Evolutionary conservation across 2,329 filamentous ascomycete species (phyloP).

Genomic region (Xylariaceae sp.): DNA sequence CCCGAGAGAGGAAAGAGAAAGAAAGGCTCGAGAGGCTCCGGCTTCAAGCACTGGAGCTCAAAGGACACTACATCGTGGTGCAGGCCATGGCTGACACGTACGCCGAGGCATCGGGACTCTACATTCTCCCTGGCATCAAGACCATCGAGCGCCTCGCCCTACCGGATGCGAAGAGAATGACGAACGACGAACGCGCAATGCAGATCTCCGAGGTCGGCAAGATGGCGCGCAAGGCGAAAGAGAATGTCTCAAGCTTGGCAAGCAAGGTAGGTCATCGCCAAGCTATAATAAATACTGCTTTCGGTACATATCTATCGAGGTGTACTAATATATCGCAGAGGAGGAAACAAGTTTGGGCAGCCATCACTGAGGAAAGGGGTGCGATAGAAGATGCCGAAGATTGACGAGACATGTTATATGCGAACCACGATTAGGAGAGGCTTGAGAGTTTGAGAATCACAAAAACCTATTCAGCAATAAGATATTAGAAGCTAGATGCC

Average conservation of each 20-base stretch:
- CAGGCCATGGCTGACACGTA: constrained; percentile 13
- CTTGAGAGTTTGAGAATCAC: neutral
- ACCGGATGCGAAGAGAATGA: constrained; percentile 7
- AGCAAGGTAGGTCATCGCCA: constrained; percentile 11
- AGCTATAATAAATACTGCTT: too few relatives aligned
- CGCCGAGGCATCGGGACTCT: neutral
- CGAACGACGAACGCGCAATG: constrained; percentile 4
- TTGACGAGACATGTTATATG: neutral
- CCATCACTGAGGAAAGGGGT: neutral
- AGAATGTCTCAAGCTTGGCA: neutral
- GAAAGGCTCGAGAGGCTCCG: neutral
- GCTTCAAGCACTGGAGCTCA: constrained; percentile 7
- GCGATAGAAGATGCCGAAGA: neutral
- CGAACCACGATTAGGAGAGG: too few relatives aligned
- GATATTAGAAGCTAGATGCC: too few relatives aligned
- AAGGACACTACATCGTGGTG: constrained; percentile 6
- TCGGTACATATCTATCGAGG: neutral
- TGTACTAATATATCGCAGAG: neutral
- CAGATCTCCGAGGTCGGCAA: constrained; percentile 9
- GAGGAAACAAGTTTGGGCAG: neutral
- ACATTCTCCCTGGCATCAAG: constrained; percentile 12
- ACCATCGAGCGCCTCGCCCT: neutral
- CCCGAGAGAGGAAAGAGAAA: neutral
- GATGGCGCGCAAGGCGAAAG: neutral
- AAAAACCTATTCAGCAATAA: neutral